Base-by-base conservation (phyloP, 768 basidiomycete species). In the Kwoniella bestiolae region DNA sequence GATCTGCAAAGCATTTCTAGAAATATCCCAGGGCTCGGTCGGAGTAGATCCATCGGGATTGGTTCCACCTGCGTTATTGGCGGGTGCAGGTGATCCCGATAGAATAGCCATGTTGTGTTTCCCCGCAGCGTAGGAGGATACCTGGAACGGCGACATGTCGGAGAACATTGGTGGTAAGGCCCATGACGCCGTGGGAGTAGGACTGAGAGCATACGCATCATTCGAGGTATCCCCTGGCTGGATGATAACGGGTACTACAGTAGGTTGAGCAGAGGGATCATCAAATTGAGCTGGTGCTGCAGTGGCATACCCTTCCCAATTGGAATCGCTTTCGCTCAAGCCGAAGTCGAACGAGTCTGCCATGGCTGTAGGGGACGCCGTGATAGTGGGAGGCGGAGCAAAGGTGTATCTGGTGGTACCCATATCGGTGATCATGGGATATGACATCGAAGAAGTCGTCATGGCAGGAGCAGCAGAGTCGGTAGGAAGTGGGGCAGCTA, bases 71-170 rank as follows among this genome's bases (percentile, higher is more conserved):
- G 66, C 60, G 16, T 75, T 45, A 38, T 72, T 65, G 1, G 75
- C 82, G 49, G 70, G 61, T 23, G 80, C 72, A 0, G 86, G 86
- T 34, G 86, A 83, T 21, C 84, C 84, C 18, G 83, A 75, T 49
- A 89, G 83, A 67, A 90, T 81, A 56, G 82, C 82, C 63, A 90
- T 77, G 76, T 90, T 90, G 31, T 82, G 68, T 67, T 82, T 70
- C 0, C 87, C 87, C 50, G 83, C 84, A 0, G 87, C 82, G 73
- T 88, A 88, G 56, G 83, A 73, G 11, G 85, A 83, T 66, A 90
- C 77, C 52, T 86, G 85, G 84, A 90, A 90, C 2, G 85, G 69
- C 35, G 83, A 79, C 28, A 91, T 83, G 74, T 90, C 85, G 0
- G 85, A 84, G 83, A 90, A 86, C 23, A 83, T 79, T 0, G 82